Base-by-base conservation (phyloP, 805 yeast genomes). In the Ogataea methylovora region DNA sequence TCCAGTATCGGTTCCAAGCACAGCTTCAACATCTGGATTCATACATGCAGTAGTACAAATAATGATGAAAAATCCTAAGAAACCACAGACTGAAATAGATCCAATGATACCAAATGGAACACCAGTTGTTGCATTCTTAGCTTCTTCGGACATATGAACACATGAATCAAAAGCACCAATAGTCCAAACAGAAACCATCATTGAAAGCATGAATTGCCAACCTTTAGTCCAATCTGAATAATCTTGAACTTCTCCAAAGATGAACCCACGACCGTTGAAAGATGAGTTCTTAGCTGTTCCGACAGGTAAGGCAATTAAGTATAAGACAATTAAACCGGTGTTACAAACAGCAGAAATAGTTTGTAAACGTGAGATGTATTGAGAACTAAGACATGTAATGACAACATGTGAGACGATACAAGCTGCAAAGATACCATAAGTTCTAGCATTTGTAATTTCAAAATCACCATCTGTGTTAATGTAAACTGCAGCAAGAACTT, bases 81-180 rank as follows among this genome's bases (percentile, higher is more conserved):
- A 33, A 60, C 76, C 71, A 54, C 84, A 76, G 12, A 63, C 65
- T 13, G 65, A 39, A 33, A 76, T 74, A 8, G 83, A 69, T 16
- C 76, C 66, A 19, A 72, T 54, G 27, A 80, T 78, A 29, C 84
- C 85, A 33, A 71, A 54, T 7, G 86, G 84, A 3, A 77, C 75
- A 12, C 81, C 72, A 30, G 63, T 61, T 7, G 73, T 61, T 14
- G 85, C 79, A 48, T 76, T 70, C 36, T 61, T 61, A 11, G 81
- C 80, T 54, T 79, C 86, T 51, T 79, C 87, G 12, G 79, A 63
- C 73, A 77, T 73, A 58, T 79, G 85, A 32, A 79, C 75, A 46
- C 79, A 74, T 3, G 82, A 71, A 52, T 79, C 86, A 52, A 77
- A 79, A 0, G 79, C 76, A 23, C 83, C 81, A 49, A 79, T 78